Base-by-base conservation (phyloP, 306 rosid species). In the Trichosanthes truncata region DNA sequence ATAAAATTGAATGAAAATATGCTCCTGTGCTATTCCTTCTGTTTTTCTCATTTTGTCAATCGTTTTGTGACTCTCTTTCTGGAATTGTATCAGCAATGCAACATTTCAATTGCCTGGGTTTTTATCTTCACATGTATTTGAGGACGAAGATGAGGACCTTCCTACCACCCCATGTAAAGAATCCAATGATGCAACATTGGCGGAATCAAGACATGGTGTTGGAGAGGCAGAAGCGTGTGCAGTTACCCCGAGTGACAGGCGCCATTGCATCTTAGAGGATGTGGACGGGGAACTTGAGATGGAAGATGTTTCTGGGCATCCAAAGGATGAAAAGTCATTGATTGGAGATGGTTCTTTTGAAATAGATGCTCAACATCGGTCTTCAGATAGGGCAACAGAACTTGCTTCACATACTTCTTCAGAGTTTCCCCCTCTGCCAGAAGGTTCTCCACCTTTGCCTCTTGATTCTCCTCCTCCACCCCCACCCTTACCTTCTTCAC, bases 211-310 rank as follows among this genome's bases (percentile, higher is more conserved):
- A 13, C 84, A 38, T 53, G 86, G 80, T 52, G 74, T 87, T 57
- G 98, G 89, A 77, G 98, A 91, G 69, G 82, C 88, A 69, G 97
- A 95, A 89, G 75, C 93, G 43, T 81, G 86, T 82, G 83, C 87
- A 51, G 86, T 86, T 67, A 91, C 98, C 62, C 96, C 96, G 81
- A 90, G 78, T 84, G 99, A 96, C 87, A 90, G 97, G 88, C 97
- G 98, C 51, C 98, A 93, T 72, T 88, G 89, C 87, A 93, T 96
- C 84, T 89, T 96, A 85, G 97, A 96, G 87, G 98, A 96, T 75
- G 98, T 96, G 63, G 99, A 96, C 41, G 97, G 97, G 36, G 98
- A 96, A 60, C 97, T 96, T 59, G 99, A 96, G 88, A 96, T 96
- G 99, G 99, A 96, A 87, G 98, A 96, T 87, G 99, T 96, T 73